These are phyloP conservation scores for Albizia julibrissin DNA, from an alignment of 306 rosid genomes.

Conservation along the genomic window DNA sequence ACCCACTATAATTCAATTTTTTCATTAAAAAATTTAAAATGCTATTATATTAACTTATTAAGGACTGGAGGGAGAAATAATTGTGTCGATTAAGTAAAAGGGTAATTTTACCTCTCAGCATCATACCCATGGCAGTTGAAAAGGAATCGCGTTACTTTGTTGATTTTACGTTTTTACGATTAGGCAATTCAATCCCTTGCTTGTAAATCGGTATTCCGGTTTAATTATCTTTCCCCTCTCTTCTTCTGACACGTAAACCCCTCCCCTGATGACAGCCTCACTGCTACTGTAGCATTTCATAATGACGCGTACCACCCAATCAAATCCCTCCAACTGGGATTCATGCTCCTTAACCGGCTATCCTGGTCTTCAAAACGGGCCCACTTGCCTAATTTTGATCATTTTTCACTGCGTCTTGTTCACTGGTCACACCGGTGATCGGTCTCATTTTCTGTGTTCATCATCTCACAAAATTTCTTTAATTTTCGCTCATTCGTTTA, in stretches of 20 bases:
- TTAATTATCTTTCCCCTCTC: not conserved
- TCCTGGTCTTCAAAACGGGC: not conserved
- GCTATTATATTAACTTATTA: too few species aligned
- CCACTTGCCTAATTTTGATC: not conserved
- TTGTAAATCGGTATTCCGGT: not conserved
- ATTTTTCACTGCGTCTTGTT: not conserved
- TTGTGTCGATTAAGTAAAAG: too few species aligned
- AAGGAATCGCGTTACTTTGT: not conserved
- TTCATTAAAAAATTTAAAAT: too few species aligned
- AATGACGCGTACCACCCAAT: constrained; percentile 54
- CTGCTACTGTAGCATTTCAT: not conserved
- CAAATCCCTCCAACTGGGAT: constrained; percentile 29
- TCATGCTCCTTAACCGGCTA: constrained; percentile 6
- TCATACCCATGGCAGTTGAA: not conserved
- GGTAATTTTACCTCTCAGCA: not conserved
- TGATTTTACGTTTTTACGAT: not conserved
- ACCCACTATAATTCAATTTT: too few species aligned
- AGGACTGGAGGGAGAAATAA: too few species aligned
- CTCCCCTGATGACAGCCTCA: not conserved
- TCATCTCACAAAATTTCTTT: not conserved
- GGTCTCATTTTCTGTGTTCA: not conserved
- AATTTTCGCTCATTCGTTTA: not conserved
- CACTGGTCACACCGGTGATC: constrained; percentile 15
- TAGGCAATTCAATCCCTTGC: not conserved
- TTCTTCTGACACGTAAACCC: constrained; percentile 16